phyloP scores from a whole-genome alignment of 208 protist species.

The Trypanosoma conorhini region DNA sequence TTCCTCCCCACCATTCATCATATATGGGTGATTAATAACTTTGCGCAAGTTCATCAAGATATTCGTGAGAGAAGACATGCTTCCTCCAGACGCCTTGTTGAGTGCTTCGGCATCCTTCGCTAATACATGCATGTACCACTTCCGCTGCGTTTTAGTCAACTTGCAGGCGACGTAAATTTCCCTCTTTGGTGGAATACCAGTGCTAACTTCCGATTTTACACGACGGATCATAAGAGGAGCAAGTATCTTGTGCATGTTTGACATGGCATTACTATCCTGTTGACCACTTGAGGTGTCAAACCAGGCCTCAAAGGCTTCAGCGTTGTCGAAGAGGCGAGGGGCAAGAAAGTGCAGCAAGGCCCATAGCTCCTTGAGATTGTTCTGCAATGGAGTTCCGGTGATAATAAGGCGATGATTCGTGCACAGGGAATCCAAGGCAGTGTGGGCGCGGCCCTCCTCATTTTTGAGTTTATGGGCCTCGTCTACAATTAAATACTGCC shows the following conservation, averaged over 20 bases:
- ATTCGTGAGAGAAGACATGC: constrained; percentile 64
- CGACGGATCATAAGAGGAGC: constrained; percentile 96
- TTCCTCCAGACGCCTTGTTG: constrained; percentile 81
- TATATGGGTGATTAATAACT: constrained; percentile 96
- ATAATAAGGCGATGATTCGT: constrained; percentile 95
- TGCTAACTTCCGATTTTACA: constrained; percentile 96
- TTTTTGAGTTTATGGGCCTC: constrained; percentile 98
- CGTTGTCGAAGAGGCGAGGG: constrained; percentile 89
- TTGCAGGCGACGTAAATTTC: constrained; percentile 97
- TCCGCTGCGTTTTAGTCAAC: constrained; percentile 93
- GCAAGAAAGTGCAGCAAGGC: constrained; percentile 95
- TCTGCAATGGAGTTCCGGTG: constrained; percentile 98
- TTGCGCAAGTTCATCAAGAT: constrained; percentile 93
- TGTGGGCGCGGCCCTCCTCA: constrained; percentile 75
- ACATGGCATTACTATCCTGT: constrained; percentile 79
- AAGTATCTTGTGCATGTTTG: constrained; percentile 92
- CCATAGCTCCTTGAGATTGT: constrained; percentile 97
- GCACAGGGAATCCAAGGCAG: constrained; percentile 63
- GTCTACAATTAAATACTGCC: constrained; percentile 99
- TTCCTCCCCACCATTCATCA: constrained; percentile 95
- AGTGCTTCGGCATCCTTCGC: constrained; percentile 95
- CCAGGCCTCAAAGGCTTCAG: constrained; percentile 91
- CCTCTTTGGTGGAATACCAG: constrained; percentile 97
- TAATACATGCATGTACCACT: constrained; percentile 96
- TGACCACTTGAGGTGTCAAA: constrained; percentile 90